Conservation (phyloP, 1,284 basidiomycete species). For the Meripilus lineatus region DNA sequence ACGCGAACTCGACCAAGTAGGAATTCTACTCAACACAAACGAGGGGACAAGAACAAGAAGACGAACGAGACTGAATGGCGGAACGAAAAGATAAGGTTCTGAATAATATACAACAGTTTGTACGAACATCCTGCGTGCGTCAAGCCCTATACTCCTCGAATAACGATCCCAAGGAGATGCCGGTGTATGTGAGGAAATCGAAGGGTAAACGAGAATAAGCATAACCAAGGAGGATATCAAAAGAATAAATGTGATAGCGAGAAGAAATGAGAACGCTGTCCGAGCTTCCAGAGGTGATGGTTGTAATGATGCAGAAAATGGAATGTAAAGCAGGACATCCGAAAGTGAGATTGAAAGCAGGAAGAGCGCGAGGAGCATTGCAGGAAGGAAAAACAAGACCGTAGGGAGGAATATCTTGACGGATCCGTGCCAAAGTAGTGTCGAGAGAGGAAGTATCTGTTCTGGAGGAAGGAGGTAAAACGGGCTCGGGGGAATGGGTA, state of each 20-base stretch:
- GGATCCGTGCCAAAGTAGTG: conserved; percentile 35
- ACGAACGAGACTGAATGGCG: conserved; percentile 44
- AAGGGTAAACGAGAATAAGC: conserved; percentile 26
- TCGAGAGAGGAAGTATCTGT: conserved; percentile 37
- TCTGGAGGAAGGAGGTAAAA: conserved; percentile 35
- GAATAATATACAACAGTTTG: conserved; percentile 35
- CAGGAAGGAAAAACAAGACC: conserved; percentile 43
- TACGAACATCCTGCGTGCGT: conserved; percentile 41
- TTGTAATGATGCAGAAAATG: conserved; percentile 2
- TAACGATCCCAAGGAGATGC: conserved; percentile 43
- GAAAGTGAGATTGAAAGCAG: conserved; percentile 38
- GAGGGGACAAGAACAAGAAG: conserved; percentile 22
- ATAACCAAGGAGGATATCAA: conserved; percentile 29
- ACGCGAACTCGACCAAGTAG: conserved; percentile 19
- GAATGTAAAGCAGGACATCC: conserved; percentile 19
- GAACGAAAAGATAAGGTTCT: conserved; percentile 38
- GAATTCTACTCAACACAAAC: too few species aligned
- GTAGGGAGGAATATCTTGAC: conserved; percentile 34
- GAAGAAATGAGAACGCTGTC: conserved; percentile 34
- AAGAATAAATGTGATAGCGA: conserved; percentile 31
- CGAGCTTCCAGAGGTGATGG: conserved; percentile 43
- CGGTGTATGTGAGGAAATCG: conserved; percentile 12
- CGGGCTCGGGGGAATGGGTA: conserved; percentile 38
- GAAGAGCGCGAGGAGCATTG: conserved; percentile 36
- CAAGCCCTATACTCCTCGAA: conserved; percentile 35